Base-by-base conservation (phyloP, 2,329 filamentous ascomycete genomes). In the Boeremia lycopersici region DNA sequence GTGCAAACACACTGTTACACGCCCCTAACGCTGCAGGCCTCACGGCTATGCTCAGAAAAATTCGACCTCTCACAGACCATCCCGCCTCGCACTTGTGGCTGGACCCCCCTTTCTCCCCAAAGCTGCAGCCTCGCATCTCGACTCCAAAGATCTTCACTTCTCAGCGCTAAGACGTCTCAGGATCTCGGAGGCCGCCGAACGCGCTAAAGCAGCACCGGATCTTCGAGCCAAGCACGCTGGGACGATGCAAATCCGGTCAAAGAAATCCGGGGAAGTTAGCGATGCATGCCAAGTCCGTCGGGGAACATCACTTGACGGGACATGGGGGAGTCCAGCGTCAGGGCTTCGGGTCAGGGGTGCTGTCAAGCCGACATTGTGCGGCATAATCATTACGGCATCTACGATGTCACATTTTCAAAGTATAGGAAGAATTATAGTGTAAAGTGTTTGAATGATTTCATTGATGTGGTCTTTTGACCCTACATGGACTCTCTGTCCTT, bases 401-500 rank as follows among this genome's bases (percentile, higher is more conserved):
- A 6, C 12, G n/a, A 35, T 11, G 11, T 26, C 11, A 39, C 23
- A 23, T 23, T 23, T 23, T 2, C 19, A 23, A 2, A 23, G 19
- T 5, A 5, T 23, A 23, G 19, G 5, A 23, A 23, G 19, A 23
- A 17, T 15, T 8, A 6, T 1, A 29, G 10, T 38, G 15, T 44
- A n/a, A 40, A 50, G 25, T 56, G 41, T 47, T 36, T 51, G 31
- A 34, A 47, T 42, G 6, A 42, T 38, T 56, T 47, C 17, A 56
- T 51, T 56, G 43, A 48, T 48, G 15, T 48, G 43, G 43, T 56
- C 46, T 54, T 23, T 23, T 29, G 40, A 54, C 52, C 40, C 52
- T 53, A 55, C 13, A 31, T 31, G 55, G 55, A 60, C 56, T 17
- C 42, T 46, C 8, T 42, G 61, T 65, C 62, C 61, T 38, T 33